Evolutionary conservation across 2,329 filamentous ascomycete genomes (phyloP), one percentile per base, ranked within the genome.

Genomic region (Ceratocystis variospora): DNA sequence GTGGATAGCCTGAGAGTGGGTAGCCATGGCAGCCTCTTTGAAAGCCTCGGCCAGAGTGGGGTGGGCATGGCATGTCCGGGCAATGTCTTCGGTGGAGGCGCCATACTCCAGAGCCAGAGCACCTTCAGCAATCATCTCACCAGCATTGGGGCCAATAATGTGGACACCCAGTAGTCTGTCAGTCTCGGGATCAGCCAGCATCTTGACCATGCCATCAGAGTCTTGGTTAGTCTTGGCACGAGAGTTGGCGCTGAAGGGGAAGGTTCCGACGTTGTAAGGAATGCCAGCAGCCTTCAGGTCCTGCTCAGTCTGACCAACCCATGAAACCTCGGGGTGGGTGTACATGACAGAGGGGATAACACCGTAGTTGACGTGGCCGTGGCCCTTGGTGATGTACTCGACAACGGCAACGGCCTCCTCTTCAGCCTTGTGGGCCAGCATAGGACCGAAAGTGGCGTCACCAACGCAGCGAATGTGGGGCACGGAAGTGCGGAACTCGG

Each of bases 301-400:
- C 75, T 93, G 88, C 81, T 99, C 94, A 76, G 87, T 96, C 81
- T 96, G 92, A 68, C 94, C 94, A 61, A 99, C 94, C 94, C 94
- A 99, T 45, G 94, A 91, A 70, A 97, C 94, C 78, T 99, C 94
- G 44, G 94, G 94, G 80, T 96, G 88, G 10, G 94, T 97, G 84
- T 99, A 99, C 94, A 99, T 99, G 79, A 99, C 94, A 44, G 90
- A 94, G 70, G 94, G 94, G 75, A 99, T 99, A 77, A 88, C 90
- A 73, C 86, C 90, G 80, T 99, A 99, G 87, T 99, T 99, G 79
- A 99, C 94, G 78, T 99, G 94, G 68, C 94, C 94, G 78, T 95
- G 88, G 71, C 91, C 91, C 83, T 97, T 97, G 80, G 90, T 93
- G 78, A 99, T 94, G 82, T 91, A 97, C 79, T 99, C 94, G 69